phyloP scores from a whole-genome alignment of 495 filamentous ascomycete species.

The Penicillium psychrofluorescens region DNA sequence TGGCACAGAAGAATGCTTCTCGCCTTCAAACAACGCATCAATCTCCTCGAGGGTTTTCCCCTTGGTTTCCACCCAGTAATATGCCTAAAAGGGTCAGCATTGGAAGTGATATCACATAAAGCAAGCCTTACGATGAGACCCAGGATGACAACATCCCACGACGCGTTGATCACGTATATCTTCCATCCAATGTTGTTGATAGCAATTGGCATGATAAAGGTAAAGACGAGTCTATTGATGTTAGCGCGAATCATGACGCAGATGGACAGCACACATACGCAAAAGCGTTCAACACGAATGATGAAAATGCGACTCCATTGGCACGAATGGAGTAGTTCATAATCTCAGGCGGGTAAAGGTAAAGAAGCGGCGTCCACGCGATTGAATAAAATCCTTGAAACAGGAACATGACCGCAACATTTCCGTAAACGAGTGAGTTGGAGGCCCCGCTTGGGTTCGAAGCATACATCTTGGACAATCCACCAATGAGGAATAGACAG shows the following conservation, averaged over 20 bases:
- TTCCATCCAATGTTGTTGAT: slow-evolving; percentile 23
- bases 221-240: slow-evolving; percentile 25
- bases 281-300: slow-evolving; percentile 33
- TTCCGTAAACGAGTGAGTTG: slow-evolving; percentile 30
- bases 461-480: slow-evolving; percentile 41
- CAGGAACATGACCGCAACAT: slow-evolving; percentile 27
- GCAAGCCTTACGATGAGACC: slow-evolving; percentile 12
- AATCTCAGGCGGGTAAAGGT: slow-evolving; percentile 51
- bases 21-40: slow-evolving; percentile 29
- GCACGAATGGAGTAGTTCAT: slow-evolving; percentile 23
- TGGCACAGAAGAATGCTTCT: slow-evolving; percentile 36
- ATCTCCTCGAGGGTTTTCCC: slow-evolving; percentile 52
- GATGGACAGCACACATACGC: slow-evolving; percentile 22
- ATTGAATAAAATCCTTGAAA: slow-evolving; percentile 57
- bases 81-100: slow-evolving; percentile 2
- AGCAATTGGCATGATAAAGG: slow-evolving; percentile 46
- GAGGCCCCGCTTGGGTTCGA: slow-evolving; percentile 27
- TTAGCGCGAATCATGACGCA: too few species aligned
- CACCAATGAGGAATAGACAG: slow-evolving; percentile 45
- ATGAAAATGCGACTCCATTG: slow-evolving; percentile 13
- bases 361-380: slow-evolving; percentile 53
- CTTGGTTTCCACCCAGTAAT: slow-evolving; percentile 43
- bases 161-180: slow-evolving; percentile 19
- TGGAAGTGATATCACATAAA: neutral
- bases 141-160: slow-evolving; percentile 16